Base-by-base conservation (phyloP, 1,139 yeast genomes). In the Taphrina communis region DNA sequence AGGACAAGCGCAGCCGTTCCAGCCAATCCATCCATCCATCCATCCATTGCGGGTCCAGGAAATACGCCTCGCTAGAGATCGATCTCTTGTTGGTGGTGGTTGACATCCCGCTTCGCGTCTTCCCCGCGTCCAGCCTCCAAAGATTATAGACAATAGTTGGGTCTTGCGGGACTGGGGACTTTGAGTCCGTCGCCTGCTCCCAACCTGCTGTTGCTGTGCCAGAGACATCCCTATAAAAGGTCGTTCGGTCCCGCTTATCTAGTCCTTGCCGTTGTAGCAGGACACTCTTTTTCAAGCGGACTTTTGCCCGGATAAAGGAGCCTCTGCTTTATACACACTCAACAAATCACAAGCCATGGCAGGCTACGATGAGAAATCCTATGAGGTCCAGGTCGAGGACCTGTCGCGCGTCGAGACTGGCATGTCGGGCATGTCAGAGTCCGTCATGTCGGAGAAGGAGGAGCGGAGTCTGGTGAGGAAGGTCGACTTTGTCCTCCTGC, bases 401-500 rank as follows among this genome's bases (percentile, higher is more conserved):
- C 60, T 56, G 36, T 56, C 60, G 9, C 60, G 60, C 36, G 46
- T 39, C 50, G 38, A 31, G 42, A 56, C 60, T 11, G 60, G 60
- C 21, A 48, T 39, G 50, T 62, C 66, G 7, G 66, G 66, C 35
- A 39, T 36, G 31, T 53, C 66, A 21, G 59, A 62, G 66, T 25
- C 42, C 6, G 66, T 41, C 44, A 21, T 62, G 52, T 41, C 59
- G 8, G 59, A 51, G 44, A 52, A 53, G 59, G 66, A 56, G 56
- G 71, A 58, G 56, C 35, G 62, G 42, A 44, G 58, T 69, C 80
- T 84, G 50, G 79, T 73, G 70, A 71, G 82, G 69, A 85, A 84
- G 73, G 78, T 86, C 60, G 90, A 86, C 74, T 50, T 82, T 14
- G 77, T 86, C 71, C 80, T 86, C 69, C 77, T 86, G 73, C 88